Base-by-base conservation (phyloP, 495 filamentous ascomycete species). In the Penicillium longicatenatum region DNA sequence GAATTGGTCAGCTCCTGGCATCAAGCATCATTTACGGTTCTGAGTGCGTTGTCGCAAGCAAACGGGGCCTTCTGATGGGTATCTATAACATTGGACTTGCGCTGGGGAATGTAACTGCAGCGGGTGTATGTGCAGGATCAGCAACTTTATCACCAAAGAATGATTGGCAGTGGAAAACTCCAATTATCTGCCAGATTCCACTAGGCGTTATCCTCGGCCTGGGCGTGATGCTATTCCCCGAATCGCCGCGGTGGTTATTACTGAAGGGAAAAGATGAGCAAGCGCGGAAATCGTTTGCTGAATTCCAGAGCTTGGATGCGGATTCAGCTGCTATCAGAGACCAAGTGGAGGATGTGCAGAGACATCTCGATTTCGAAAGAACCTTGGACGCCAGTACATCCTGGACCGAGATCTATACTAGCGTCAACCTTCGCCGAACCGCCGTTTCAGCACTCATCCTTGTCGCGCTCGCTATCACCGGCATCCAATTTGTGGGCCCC, bases 151-250 rank as follows among this genome's bases (percentile, higher is more conserved):
- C 60, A n/a, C 49, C 60, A 0, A 31, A 31, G 0, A 69, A 67
- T 39, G 46, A 69, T n/a, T 69, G 66, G 66, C 61, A 69, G 10
- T 70, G 68, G 68, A 69, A 70, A 37, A 67, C 59, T 1, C 68
- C 68, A 0, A 70, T 70, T 21, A 37, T 69, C 8, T 69, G 66
- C 16, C 68, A 70, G 41, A 69, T 70, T 12, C 68, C 68, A 0
- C 7, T 70, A 10, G 66, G 63, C 0, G 33, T 70, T 12, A 21
- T 69, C 9, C 63, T 70, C 1, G 68, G 63, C 17, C 63, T 60
- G 8, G 63, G 66, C 1, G 60, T 71, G 20, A 42, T 70, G 47
- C 67, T 63, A 58, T 67, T 71, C 9, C 68, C 68, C 1, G 68
- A 71, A 43, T 71, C 68, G 1, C 68, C 68, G 1, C 68, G 68